A percentile compares a stretch with the other conserved stretches of the same genome.
phyloP scores from a whole-genome alignment of 2,329 filamentous ascomycete species.

The Pyrenophora graminea region DNA sequence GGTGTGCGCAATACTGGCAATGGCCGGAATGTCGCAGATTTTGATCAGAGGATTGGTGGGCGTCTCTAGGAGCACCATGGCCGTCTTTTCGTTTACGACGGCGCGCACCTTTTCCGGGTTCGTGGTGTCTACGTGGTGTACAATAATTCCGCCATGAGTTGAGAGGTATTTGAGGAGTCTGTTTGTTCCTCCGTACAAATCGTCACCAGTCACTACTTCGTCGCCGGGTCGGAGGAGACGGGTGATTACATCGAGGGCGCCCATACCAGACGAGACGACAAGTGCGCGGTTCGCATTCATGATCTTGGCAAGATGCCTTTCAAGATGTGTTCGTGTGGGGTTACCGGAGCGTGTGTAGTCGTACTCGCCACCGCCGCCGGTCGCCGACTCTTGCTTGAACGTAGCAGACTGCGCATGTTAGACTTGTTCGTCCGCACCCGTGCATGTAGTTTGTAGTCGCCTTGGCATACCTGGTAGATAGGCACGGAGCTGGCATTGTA shows the following conservation, averaged over 20 bases:
- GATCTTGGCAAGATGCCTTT: slow-evolving; percentile 96
- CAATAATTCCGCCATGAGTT: slow-evolving; percentile 85
- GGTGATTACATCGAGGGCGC: slow-evolving; percentile 93
- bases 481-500: slow-evolving; percentile 96
- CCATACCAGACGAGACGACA: slow-evolving; percentile 96
- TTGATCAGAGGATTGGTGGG: slow-evolving; percentile 98
- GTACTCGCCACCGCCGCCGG: slow-evolving; percentile 82
- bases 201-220: slow-evolving; percentile 95
- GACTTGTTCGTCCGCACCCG: background rate
- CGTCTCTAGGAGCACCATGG: slow-evolving; percentile 94
- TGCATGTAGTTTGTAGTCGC: background rate
- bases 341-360: slow-evolving; percentile 99
- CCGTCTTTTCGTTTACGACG: slow-evolving; percentile 76
- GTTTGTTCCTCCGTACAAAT: slow-evolving; percentile 95
- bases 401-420: slow-evolving; percentile 74
- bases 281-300: slow-evolving; percentile 93
- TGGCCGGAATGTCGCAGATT: slow-evolving; percentile 86
- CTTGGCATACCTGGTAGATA: slow-evolving; percentile 78
- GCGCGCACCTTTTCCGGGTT: slow-evolving; percentile 69
- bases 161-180: slow-evolving; percentile 90
- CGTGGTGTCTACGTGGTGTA: slow-evolving; percentile 96
- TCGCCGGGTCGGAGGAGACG: slow-evolving; percentile 88
- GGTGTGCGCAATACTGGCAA: slow-evolving; percentile 76
- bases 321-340: slow-evolving; percentile 91
- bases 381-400: slow-evolving; percentile 88